Evolutionary conservation across 2,329 filamentous ascomycete genomes (phyloP).

Genomic region (Hortaea werneckii): DNA sequence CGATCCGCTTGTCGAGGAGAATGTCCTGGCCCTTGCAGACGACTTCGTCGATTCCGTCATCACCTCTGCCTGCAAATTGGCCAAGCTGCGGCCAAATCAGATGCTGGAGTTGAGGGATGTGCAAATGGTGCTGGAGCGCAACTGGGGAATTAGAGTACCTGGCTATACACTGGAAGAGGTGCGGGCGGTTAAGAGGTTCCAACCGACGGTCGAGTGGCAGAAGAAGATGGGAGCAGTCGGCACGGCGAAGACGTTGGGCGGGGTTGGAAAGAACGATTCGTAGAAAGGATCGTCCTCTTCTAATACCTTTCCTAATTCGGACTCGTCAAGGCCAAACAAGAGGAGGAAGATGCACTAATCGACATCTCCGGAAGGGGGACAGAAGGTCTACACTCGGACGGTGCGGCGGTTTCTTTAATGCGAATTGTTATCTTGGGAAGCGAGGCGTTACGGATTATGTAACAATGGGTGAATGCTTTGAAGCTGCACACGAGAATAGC

Average conservation of each 20-base stretch:
- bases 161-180: conserved; percentile 92
- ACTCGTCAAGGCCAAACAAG: neutral
- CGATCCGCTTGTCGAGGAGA: conserved; percentile 93
- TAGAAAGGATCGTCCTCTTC: conserved; percentile 2
- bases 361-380: neutral
- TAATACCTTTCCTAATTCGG: neutral
- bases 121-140: conserved; percentile 47
- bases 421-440: neutral
- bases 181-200: conserved; percentile 84
- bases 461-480: neutral
- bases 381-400: neutral
- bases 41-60: conserved; percentile 91
- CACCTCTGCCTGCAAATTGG: conserved; percentile 75
- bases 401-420: neutral
- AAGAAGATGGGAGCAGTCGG: conserved; percentile 96
- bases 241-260: conserved; percentile 66
- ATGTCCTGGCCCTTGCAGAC: conserved; percentile 79
- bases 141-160: conserved; percentile 70
- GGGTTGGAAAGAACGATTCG: conserved; percentile 14
- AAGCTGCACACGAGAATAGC: too few species aligned
- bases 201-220: conserved; percentile 81
- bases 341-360: neutral
- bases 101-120: conserved; percentile 70
- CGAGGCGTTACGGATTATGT: conserved; percentile 1
- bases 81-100: conserved; percentile 84